These are phyloP conservation scores for Colletotrichum sp. DNA, from an alignment of 2,329 filamentous ascomycete genomes.

Conservation along the genomic window DNA sequence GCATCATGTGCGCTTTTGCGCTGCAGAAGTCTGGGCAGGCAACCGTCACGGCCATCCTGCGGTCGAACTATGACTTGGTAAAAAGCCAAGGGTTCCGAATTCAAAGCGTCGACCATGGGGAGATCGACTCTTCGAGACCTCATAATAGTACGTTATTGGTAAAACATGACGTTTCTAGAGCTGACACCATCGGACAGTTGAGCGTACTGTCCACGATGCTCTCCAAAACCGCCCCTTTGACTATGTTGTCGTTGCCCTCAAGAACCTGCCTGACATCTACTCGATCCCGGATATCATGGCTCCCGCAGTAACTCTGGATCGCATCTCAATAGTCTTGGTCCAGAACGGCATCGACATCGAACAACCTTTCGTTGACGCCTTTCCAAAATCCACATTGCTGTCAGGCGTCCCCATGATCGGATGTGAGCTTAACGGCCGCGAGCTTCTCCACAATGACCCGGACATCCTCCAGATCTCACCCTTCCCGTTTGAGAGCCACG, in stretches of 20 bases:
- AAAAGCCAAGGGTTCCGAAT: background rate
- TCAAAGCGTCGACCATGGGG: background rate
- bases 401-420: background rate
- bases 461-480: background rate
- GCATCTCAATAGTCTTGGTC: background rate
- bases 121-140: background rate
- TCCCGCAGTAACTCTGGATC: background rate
- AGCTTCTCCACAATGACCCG: background rate
- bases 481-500: background rate
- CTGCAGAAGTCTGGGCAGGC: background rate
- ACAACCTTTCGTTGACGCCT: background rate
- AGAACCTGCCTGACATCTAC: background rate
- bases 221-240: background rate
- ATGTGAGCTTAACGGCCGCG: background rate
- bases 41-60: background rate
- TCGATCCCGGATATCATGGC: background rate
- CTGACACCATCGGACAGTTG: background rate
- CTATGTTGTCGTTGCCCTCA: background rate
- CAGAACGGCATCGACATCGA: background rate
- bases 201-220: background rate
- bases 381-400: background rate
- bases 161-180: background rate
- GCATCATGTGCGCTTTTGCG: background rate
- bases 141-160: background rate
- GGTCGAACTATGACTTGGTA: background rate